These are phyloP conservation scores for Jatropha podagrica DNA, from an alignment of 441 rosid species.

Conservation along the genomic window DNA sequence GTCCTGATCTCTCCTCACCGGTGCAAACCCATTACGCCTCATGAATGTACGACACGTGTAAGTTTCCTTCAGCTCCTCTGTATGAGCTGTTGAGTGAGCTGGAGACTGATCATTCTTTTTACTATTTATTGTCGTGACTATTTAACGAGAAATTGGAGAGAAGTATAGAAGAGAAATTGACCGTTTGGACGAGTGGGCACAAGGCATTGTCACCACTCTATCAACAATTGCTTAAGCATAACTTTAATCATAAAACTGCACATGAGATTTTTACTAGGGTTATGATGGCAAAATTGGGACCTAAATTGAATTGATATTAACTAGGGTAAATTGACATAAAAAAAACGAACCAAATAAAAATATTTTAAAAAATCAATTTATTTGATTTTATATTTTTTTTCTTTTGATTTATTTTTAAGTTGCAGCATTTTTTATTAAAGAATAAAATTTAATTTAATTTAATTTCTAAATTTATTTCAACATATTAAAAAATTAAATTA, in stretches of 20 bases:
- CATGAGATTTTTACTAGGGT: background rate
- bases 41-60: conserved; percentile 10
- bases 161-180: background rate
- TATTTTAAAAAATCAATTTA: too few relatives aligned
- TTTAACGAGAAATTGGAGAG: conserved; percentile 2
- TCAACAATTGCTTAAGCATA: background rate
- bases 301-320: too few relatives aligned
- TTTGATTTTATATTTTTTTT: too few relatives aligned
- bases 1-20: conserved; percentile 10
- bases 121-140: background rate
- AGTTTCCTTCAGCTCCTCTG: background rate
- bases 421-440: too few relatives aligned
- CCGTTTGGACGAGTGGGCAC: conserved; percentile 26
- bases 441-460: too few relatives aligned
- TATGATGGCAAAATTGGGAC: too few relatives aligned
- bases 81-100: background rate
- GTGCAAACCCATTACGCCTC: conserved; percentile 1
- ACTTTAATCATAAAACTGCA: background rate
- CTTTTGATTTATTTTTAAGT: too few relatives aligned
- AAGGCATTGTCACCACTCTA: background rate
- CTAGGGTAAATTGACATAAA: too few relatives aligned
- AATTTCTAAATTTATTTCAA: too few relatives aligned
- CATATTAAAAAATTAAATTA: too few relatives aligned
- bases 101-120: background rate
- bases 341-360: too few relatives aligned